These are phyloP conservation scores for Annulohypoxylon nitens DNA, from an alignment of 495 filamentous ascomycete species.

Conservation along the genomic window DNA sequence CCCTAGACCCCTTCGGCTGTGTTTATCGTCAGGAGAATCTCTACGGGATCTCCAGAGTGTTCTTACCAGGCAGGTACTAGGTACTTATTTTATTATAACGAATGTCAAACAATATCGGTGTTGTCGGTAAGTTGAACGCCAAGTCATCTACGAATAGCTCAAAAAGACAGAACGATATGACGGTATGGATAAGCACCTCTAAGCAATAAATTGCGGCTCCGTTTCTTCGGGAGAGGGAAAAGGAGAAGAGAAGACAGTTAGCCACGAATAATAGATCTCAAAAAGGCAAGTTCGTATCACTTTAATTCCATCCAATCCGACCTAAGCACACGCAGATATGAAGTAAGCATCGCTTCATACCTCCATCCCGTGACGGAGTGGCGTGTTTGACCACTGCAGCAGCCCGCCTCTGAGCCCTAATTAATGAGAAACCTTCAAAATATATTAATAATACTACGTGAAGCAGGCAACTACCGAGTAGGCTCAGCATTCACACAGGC, in stretches of 20 bases:
- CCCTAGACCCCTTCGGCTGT: no score
- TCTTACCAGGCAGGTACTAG: not conserved
- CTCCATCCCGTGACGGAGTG: constrained; percentile 16
- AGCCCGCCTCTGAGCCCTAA: constrained; percentile 10
- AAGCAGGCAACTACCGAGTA: not conserved
- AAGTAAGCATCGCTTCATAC: constrained; percentile 22
- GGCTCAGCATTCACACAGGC: not conserved
- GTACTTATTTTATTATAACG: not conserved
- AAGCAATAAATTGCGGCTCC: constrained; percentile 7
- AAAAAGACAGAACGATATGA: not conserved
- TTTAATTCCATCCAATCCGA: constrained; percentile 13
- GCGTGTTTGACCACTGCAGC: constrained; percentile 11
- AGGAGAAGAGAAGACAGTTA: not conserved
- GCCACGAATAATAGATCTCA: constrained; percentile 9
- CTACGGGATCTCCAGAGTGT: not conserved
- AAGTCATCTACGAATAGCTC: no score
- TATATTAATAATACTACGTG: constrained; percentile 23
- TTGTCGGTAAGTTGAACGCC: no score
- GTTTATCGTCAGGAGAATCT: no score
- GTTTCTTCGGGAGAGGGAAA: not conserved
- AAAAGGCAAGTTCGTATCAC: constrained; percentile 8
- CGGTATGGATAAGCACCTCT: not conserved
- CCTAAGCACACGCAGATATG: not conserved
- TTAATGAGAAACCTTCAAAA: constrained; percentile 23
- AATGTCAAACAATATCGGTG: not conserved